Base-by-base conservation (phyloP, 768 basidiomycete genomes). In the Tricholoma saponaceum region DNA sequence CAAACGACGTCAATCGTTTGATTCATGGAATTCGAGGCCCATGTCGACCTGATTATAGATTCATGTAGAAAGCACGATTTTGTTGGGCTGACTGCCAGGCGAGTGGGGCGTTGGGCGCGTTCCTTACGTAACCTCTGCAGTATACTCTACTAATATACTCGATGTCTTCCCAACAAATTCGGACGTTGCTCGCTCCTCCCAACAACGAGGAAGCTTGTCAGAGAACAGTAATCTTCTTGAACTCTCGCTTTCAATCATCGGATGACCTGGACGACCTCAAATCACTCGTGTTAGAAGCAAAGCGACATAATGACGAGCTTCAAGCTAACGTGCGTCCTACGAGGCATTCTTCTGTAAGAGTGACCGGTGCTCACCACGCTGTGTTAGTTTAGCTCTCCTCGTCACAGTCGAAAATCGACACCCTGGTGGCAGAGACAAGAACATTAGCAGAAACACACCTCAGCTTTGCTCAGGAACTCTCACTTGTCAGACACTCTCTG, bases 401-500 rank as follows among this genome's bases (percentile, higher is more conserved):
- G 39, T 90, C 89, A 10, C 74, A 80, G 63, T 70, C 71, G 13
- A 69, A 72, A 26, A 66, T 87, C 20, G 76, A 82, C 49, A 54
- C 63, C 1, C 66, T 86, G 14, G 72, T 89, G 6, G 64, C 72
- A 3, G 69, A 79, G 41, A 81, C 86, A 3, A 81, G 81, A 39
- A 60, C 69, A 10, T 68, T 74, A 20, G 79, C 82, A 1, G 68
- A 81, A 53, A 67, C 71, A 22, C 76, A 86, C 32, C 73, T 90
- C 33, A 75, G 79, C 52, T 79, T 83, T 8, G 89, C 90, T 0
- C 86, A 90, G 65, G 84, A 87, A 56, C 75, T 93, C 39, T 85
- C 90, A 0, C 76, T 90, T n/a, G 72, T 87, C 32, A 80, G 93
- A 23, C 90, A 93, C 70, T 83, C 82, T 1, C 74, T 95, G 18